Evolutionary conservation across 768 basidiomycete genomes (phyloP), one percentile per base, ranked within the genome.

Genomic region (Krasilnikovozyma curviuscula): DNA sequence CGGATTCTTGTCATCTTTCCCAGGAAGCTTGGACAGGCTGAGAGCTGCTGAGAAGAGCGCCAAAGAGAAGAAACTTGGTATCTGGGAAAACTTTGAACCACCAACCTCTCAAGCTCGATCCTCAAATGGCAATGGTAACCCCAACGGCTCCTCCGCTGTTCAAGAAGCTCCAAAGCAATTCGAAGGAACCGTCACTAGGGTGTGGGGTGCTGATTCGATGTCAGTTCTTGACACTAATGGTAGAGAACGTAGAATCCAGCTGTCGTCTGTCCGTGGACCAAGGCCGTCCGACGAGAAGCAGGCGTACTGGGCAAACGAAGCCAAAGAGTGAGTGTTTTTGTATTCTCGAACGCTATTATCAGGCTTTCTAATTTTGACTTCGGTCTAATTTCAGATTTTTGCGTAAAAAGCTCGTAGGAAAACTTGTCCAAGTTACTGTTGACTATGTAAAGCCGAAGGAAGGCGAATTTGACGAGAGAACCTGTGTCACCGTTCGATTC

Each of bases 171-270:
- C n/a, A n/a, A 56, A 50, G 35, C 53, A 52, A 31, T 93, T 88
- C 55, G 86, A 91, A 46, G 89, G 75, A 1, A 75, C 74, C 3
- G 86, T 97, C 9, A 66, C 76, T 27, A 78, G 91, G 12, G 67
- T 95, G 16, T 95, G 91, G 93, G 81, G 78, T 44, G 84, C 80
- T 7, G 91, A 97, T 63, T 83, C 85, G 59, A 66, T 97, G 46
- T 81, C 82, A 12, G 77, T 91, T 32, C 66, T 76, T 3, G 78
- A 76, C 46, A 68, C 66, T n/a, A 39, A 23, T 7, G 71, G 71
- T 30, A 81, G 78, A 61, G 89, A 95, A 65, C 76, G 76, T 32
- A 73, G 85, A 48, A 57, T 95, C 40, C 79, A 93, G 60, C 68
- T 98, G 31, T 85, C 85, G 59, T 91, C 89, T 3, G 81, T 81